Conservation (phyloP, 2,329 filamentous ascomycete species). For the Sarocladium kiliense region DNA sequence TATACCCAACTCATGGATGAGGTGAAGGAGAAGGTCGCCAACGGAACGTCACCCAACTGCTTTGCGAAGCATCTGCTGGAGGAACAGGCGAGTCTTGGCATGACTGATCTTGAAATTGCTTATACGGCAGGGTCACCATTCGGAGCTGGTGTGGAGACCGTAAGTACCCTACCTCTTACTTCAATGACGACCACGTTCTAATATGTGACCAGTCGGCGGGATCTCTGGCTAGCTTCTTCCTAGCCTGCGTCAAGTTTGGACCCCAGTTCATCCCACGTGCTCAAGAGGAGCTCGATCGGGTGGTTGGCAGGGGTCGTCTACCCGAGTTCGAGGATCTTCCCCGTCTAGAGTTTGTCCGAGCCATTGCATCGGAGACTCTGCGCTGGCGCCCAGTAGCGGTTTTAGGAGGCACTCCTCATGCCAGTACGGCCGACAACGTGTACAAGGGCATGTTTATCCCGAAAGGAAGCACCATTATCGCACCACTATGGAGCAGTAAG, state of each 20-base stretch:
- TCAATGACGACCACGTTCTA: neutral
- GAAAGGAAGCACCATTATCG: conserved; percentile 35
- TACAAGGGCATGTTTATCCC: conserved; percentile 40
- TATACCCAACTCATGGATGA: conserved; percentile 36
- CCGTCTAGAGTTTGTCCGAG: conserved; percentile 27
- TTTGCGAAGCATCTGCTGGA: conserved; percentile 38
- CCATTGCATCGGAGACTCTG: conserved; percentile 33
- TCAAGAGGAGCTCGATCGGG: conserved; percentile 30
- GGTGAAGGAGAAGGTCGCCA: conserved; percentile 26
- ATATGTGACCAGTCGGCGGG: conserved; percentile 32
- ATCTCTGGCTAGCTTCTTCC: conserved; percentile 43
- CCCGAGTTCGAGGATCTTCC: conserved; percentile 32
- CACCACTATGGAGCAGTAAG: conserved; percentile 37
- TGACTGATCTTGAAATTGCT: conserved; percentile 36
- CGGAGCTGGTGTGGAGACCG: conserved; percentile 38
- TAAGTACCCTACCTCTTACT: conserved; percentile 15
- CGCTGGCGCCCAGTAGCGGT: conserved; percentile 37
- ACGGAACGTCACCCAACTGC: conserved; percentile 29
- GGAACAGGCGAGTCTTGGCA: conserved; percentile 32
- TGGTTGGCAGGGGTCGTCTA: conserved; percentile 29
- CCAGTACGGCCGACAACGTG: conserved; percentile 35
- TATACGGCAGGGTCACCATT: conserved; percentile 40
- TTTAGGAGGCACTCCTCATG: conserved; percentile 38
- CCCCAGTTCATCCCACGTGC: conserved; percentile 41
- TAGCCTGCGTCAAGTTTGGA: conserved; percentile 47